Evolutionary conservation across 305 asterid genomes (phyloP).

Genomic region (Plantago rigida): DNA sequence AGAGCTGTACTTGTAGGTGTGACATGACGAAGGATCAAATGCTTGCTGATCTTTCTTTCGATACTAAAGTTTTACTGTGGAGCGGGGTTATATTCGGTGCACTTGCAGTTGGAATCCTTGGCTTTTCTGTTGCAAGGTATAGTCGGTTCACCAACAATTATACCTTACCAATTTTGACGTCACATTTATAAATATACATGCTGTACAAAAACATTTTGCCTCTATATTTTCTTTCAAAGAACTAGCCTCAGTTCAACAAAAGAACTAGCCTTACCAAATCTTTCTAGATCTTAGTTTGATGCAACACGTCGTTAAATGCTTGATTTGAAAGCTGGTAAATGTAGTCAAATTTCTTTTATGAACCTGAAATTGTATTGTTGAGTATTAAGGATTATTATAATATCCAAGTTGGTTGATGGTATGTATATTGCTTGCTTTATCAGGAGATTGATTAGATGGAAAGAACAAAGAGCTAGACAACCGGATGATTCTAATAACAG

Average conservation of each 20-base stretch:
- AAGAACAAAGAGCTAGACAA: slow-evolving; percentile 39
- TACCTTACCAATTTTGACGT: slow-evolving; percentile 6
- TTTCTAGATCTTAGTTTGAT: no score
- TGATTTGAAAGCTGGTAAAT: no score
- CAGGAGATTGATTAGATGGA: slow-evolving; percentile 79
- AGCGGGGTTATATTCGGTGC: slow-evolving; percentile 66
- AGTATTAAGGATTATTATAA: no score
- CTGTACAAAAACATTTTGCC: slow-evolving; percentile 3
- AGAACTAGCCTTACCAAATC: not conserved
- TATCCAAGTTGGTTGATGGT: not conserved
- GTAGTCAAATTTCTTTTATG: no score
- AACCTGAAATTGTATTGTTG: no score
- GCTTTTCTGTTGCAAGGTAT: slow-evolving; percentile 73
- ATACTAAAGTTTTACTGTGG: slow-evolving; percentile 52
- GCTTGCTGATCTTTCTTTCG: slow-evolving; percentile 55
- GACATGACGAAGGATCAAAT: slow-evolving; percentile 66
- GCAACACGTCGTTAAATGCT: no score
- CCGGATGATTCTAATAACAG: slow-evolving; percentile 30
- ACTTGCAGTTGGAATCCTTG: slow-evolving; percentile 57
- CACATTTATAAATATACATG: slow-evolving; percentile 9
- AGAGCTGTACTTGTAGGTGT: slow-evolving; percentile 42
- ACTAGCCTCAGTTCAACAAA: not conserved
- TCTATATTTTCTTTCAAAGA: not conserved
- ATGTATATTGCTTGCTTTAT: not conserved
- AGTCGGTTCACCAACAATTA: slow-evolving; percentile 1